phyloP scores from a whole-genome alignment of 192 early-diverging fungal species.

The Gorgonomyces haynaldii region DNA sequence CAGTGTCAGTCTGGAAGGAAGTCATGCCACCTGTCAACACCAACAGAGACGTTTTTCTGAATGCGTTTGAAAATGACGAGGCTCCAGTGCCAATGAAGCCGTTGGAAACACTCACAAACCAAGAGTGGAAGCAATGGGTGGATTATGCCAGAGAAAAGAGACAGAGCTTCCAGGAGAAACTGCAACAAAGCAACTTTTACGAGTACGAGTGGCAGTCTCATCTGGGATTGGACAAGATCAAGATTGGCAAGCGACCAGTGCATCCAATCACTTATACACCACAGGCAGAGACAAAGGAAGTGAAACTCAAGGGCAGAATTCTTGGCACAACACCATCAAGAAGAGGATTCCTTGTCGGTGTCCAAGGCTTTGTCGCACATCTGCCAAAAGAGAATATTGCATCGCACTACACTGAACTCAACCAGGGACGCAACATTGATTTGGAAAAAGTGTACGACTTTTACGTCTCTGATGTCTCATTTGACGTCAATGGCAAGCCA shows the following conservation, averaged over 20 bases:
- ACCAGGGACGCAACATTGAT: background rate
- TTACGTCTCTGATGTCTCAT: background rate
- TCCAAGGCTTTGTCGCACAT: background rate
- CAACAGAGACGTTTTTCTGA: background rate
- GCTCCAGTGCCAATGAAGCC: constrained; percentile 5
- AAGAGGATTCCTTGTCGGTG: background rate
- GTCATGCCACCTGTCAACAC: background rate
- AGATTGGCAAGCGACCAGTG: background rate
- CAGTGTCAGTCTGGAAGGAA: background rate
- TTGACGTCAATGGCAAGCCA: background rate
- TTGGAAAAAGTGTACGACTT: background rate
- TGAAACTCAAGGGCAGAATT: background rate
- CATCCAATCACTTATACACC: background rate
- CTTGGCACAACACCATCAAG: background rate
- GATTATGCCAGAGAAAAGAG: background rate
- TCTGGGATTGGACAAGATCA: constrained; percentile 4
- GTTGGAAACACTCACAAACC: background rate
- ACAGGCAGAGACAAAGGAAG: background rate
- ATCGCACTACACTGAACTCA: background rate
- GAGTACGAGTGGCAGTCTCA: background rate
- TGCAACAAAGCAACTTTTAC: background rate
- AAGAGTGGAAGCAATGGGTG: background rate
- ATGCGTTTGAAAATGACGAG: background rate
- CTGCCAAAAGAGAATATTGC: background rate
- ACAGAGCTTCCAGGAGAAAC: background rate